A percentile compares a stretch with the other conserved stretches of the same genome.
These are phyloP conservation scores for Glycine tomentella DNA, from an alignment of 306 rosid genomes.

Conservation along the genomic window DNA sequence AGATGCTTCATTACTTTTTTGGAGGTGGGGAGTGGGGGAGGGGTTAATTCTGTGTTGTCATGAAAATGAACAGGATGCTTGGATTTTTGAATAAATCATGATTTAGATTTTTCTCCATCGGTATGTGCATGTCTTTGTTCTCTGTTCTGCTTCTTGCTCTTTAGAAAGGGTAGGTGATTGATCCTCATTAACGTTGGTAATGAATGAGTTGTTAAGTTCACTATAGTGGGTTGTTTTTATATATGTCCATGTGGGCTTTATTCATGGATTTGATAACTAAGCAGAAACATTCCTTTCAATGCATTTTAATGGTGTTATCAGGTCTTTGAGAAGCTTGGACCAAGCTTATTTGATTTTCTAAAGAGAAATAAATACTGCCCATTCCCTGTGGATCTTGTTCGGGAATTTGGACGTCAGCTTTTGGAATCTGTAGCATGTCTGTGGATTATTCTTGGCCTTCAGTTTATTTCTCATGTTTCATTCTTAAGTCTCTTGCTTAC, in stretches of 20 bases:
- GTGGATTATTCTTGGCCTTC: conserved; percentile 78
- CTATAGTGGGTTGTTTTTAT: conserved; percentile 44
- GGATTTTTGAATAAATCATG: neutral
- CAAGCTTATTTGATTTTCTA: conserved; percentile 99
- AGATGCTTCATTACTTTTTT: conserved; percentile 1
- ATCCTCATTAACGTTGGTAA: conserved; percentile 29
- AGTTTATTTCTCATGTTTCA: conserved; percentile 56
- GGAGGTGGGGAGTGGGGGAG: neutral
- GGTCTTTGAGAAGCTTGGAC: conserved; percentile 99
- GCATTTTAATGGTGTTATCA: conserved; percentile 91
- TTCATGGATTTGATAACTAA: conserved; percentile 69
- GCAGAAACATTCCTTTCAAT: conserved; percentile 75
- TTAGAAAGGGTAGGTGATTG: conserved; percentile 25
- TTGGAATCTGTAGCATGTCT: conserved; percentile 99
- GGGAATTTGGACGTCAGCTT: conserved; percentile 99
- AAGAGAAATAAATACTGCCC: conserved; percentile 99
- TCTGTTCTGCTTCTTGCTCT: conserved; percentile 30
- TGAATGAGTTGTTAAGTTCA: conserved; percentile 41
- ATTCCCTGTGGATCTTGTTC: conserved; percentile 99
- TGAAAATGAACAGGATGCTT: conserved; percentile 39
- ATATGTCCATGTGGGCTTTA: conserved; percentile 56
- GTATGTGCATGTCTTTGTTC: conserved; percentile 30
- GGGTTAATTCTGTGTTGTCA: conserved; percentile 1
- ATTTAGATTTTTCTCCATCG: neutral
- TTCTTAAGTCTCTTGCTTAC: conserved; percentile 46